Evolutionary conservation across 352 stramenopile species (phyloP).

Genomic region (Plasmopara halstedii): DNA sequence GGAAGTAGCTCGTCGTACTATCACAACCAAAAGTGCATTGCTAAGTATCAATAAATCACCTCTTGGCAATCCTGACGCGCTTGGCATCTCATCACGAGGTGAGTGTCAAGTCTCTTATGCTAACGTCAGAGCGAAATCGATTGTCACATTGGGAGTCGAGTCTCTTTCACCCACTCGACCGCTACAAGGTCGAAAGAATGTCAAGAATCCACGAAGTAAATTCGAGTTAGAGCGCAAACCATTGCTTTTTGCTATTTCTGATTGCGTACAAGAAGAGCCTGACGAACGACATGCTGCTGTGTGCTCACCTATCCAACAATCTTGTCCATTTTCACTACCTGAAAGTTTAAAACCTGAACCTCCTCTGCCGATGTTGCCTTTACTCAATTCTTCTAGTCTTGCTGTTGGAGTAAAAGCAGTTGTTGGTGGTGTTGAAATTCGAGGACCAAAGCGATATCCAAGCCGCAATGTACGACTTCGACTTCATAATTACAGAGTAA

Average conservation of each 20-base stretch:
- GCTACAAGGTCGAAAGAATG: conserved; percentile 5
- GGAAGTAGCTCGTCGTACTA: conserved; percentile 20
- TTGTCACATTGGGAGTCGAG: conserved; percentile 9
- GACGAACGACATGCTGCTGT: conserved; percentile 15
- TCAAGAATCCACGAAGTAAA: conserved; percentile 21
- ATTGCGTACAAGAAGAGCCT: conserved; percentile 27
- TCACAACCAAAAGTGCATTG: conserved; percentile 24
- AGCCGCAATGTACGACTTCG: conserved; percentile 47
- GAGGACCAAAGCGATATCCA: conserved; percentile 32
- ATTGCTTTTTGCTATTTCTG: conserved; percentile 22
- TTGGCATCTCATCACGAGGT: conserved; percentile 6
- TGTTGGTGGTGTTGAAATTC: conserved; percentile 43
- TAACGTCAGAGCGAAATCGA: conserved; percentile 36
- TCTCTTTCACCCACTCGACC: conserved; percentile 15
- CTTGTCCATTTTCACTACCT: neutral
- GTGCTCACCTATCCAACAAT: conserved; percentile 32
- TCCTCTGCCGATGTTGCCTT: conserved; percentile 26
- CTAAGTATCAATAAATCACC: conserved; percentile 11
- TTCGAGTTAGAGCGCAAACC: conserved; percentile 38
- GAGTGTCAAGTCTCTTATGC: conserved; percentile 26
- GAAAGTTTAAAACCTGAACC: conserved; percentile 21
- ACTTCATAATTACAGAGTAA: conserved; percentile 58
- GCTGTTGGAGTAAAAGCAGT: conserved; percentile 48
- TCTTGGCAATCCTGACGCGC: neutral
- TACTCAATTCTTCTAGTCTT: conserved; percentile 44